Evolutionary conservation across 176 grass and related monocot genomes (phyloP), one percentile per base, ranked within the genome.

Genomic region (Avena insularis): DNA sequence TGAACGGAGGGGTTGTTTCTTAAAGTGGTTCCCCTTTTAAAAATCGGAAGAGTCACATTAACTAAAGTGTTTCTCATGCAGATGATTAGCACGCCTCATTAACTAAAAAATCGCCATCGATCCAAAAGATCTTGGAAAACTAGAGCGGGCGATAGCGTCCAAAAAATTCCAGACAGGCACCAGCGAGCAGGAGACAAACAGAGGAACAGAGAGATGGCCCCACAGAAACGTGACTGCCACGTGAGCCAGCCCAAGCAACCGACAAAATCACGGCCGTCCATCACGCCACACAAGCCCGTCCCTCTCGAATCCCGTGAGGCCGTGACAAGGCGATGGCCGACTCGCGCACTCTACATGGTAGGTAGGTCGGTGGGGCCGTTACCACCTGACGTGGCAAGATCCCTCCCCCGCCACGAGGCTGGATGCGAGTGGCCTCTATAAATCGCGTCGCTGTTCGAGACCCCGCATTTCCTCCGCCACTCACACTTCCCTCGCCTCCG

Each of bases 401-500:
- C 4, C 3, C 5, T 13, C 31, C 13, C 7, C 4, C 43, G 46
- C 73, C 89, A 84, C 81, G 89, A 49, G 81, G 75, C 48, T 1
- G 4, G 16, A 15, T 27, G 6, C 19, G 48, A 59, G 35, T 87
- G 90, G 81, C 2, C 67, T 5, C 8, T 76, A 88, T 71, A 70
- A 77, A 88, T 31, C 40, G 0, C 25, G 81, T 73, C 9, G 40
- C 59, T 87, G 85, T 76, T 53, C 64, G 48, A 25, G 21, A 1
- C 45, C 55, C 55, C 75, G 31, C 85, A 13, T 71, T 38, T 38
- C 23, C 29, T 10, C 23, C 23, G 7, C 60, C 88, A 69, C 53
- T 50, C 88, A 69, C 53, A 20, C 71, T 64, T 51, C 55, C 14
- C 50, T 84, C 76, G 63, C 60, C 60, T 61, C 81, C 75, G 67